phyloP scores from a whole-genome alignment of 1,284 basidiomycete genomes.

The Ceratobasidium sp. region DNA sequence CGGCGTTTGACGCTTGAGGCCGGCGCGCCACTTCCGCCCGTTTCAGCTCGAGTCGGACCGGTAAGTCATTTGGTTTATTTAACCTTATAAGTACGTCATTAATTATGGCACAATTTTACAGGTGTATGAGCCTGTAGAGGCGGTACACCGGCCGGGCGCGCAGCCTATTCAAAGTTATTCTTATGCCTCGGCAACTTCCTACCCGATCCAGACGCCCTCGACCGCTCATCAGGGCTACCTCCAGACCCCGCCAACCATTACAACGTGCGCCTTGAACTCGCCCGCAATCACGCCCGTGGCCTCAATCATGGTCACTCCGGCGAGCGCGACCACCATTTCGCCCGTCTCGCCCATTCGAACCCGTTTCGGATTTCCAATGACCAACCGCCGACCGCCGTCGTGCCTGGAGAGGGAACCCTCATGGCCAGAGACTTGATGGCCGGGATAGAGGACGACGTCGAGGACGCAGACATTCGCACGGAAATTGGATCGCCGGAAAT shows the following conservation, averaged over 20 bases:
- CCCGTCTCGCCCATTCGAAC: background rate
- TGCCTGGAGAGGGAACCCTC: background rate
- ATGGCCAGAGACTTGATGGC: background rate
- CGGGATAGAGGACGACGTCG: background rate
- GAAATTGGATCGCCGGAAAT: background rate
- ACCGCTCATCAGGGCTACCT: background rate
- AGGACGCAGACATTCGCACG: background rate
- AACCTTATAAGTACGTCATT: background rate
- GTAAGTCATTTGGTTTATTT: background rate
- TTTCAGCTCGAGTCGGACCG: conserved; percentile 8
- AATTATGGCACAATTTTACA: background rate
- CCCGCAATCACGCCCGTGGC: background rate
- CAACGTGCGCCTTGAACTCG: background rate
- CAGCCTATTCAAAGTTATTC: background rate
- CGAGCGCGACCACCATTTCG: conserved; percentile 14
- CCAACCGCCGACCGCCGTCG: background rate
- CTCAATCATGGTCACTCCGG: conserved; percentile 9
- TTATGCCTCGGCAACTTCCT: background rate
- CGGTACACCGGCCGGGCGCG: background rate
- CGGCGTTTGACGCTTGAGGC: background rate
- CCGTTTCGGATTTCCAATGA: conserved; percentile 20
- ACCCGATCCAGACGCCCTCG: conserved; percentile 4
- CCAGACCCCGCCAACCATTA: background rate
- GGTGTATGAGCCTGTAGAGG: conserved; percentile 19
- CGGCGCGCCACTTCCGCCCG: no score